phyloP scores from a whole-genome alignment of 148 eudicot genomes.

The Heliamphora exappendiculata region DNA sequence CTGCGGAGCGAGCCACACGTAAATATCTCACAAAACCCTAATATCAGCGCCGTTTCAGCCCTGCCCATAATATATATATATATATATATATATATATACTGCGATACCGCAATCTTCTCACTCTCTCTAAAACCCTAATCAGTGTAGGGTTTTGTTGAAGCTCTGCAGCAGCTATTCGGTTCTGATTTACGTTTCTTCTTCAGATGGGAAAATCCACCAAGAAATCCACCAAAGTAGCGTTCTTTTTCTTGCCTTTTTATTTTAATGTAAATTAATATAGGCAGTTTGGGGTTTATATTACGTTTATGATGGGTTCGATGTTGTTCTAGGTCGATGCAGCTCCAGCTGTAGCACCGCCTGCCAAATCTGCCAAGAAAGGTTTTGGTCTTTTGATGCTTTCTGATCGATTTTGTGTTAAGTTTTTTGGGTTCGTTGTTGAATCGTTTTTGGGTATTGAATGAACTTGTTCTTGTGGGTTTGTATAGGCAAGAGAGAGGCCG shows the following conservation, averaged over 20 bases:
- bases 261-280: not conserved
- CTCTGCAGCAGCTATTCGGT: not conserved
- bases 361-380: constrained; percentile 61
- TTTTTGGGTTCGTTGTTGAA: not conserved
- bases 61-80: not conserved
- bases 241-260: not conserved
- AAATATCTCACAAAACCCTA: constrained; percentile 14
- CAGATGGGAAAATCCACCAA: constrained; percentile 45
- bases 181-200: not conserved
- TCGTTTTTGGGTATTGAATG: not conserved
- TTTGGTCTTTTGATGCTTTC: not conserved
- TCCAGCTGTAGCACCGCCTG: constrained; percentile 26
- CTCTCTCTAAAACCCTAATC: constrained; percentile 13
- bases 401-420: not conserved
- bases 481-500: constrained; percentile 68
- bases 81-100: not conserved
- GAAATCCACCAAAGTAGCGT: constrained; percentile 36
- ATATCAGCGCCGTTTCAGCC: constrained; percentile 2
- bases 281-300: not conserved
- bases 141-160: constrained; percentile 6
- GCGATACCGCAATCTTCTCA: not conserved
- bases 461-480: not conserved
- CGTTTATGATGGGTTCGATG: constrained; percentile 1
- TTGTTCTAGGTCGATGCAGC: constrained; percentile 42
- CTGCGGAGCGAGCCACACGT: not conserved